phyloP scores from a whole-genome alignment of 2,329 filamentous ascomycete genomes.

The Grosmannia huntii region DNA sequence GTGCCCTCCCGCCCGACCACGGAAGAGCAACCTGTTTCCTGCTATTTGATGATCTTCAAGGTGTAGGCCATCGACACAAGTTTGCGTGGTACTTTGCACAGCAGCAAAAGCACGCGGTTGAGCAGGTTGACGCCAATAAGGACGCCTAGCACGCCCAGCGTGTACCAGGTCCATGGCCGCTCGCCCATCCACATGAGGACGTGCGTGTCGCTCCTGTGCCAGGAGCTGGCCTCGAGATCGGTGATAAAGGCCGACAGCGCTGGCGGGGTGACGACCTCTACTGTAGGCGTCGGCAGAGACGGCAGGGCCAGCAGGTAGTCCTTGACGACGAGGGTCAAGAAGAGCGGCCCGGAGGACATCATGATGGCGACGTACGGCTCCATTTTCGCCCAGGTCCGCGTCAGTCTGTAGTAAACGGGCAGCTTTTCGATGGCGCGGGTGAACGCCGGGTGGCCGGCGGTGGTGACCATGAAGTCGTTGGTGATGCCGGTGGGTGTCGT shows the following conservation, averaged over 20 bases:
- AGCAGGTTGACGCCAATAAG: slow-evolving; percentile 12
- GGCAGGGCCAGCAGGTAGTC: slow-evolving; percentile 49
- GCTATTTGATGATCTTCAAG: not conserved
- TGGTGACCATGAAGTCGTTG: slow-evolving; percentile 67
- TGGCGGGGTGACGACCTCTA: slow-evolving; percentile 19
- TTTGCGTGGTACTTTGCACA: not conserved
- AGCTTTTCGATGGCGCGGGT: slow-evolving; percentile 53
- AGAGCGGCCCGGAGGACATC: slow-evolving; percentile 65
- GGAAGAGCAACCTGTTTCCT: not conserved
- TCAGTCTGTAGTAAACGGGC: slow-evolving; percentile 43
- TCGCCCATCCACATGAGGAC: slow-evolving; percentile 34
- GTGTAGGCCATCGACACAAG: not conserved
- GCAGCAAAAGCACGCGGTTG: slow-evolving; percentile 8
- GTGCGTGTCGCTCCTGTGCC: slow-evolving; percentile 33
- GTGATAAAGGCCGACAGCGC: slow-evolving; percentile 18
- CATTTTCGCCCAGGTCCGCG: slow-evolving; percentile 49
- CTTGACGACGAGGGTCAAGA: slow-evolving; percentile 63
- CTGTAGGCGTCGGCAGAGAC: slow-evolving; percentile 14
- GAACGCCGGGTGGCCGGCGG: slow-evolving; percentile 65
- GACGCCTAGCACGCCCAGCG: slow-evolving; percentile 16
- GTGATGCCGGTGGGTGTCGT: slow-evolving; percentile 67
- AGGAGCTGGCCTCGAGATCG: slow-evolving; percentile 22
- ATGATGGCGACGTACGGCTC: slow-evolving; percentile 64
- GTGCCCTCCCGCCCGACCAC: no score
- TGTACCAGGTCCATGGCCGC: slow-evolving; percentile 20